Percentiles rank a stretch among this genome's conserved stretches.
phyloP scores from a whole-genome alignment of 495 filamentous ascomycete species.

The Podospora anserina region DNA sequence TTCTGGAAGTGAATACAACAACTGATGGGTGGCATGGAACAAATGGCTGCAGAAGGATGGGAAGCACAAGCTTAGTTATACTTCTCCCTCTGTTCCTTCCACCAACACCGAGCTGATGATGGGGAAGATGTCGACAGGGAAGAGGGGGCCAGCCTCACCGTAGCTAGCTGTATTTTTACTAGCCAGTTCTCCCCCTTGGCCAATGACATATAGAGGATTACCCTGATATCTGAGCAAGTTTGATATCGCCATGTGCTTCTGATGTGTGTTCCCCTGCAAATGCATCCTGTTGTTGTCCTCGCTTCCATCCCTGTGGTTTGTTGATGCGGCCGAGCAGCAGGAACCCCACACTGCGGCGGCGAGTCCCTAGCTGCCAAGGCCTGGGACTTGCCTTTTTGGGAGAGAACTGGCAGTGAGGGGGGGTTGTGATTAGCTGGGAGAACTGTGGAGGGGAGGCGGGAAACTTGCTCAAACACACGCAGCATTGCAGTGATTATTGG shows the following conservation, averaged over 20 bases:
- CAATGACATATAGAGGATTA: neutral
- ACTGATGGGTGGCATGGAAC: neutral
- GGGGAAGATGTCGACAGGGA: neutral
- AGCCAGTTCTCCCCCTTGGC: neutral
- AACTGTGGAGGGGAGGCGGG: conserved; percentile 7
- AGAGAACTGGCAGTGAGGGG: neutral
- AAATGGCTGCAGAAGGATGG: neutral
- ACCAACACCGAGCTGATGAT: neutral
- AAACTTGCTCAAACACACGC: conserved; percentile 36
- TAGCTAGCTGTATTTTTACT: neutral
- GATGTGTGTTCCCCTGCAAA: neutral
- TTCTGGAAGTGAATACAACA: neutral
- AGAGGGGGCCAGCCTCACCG: neutral
- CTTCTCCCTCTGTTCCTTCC: neutral
- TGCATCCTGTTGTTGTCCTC: neutral
- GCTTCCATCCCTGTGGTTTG: neutral
- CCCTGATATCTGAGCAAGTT: neutral
- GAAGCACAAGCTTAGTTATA: neutral
- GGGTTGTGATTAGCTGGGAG: conserved; percentile 1
- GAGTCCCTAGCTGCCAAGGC: neutral
- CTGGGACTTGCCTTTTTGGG: neutral
- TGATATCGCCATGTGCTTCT: neutral
- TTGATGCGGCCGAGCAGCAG: neutral
- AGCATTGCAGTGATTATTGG: conserved; percentile 2
- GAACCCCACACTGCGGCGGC: neutral